Conservation (phyloP, 768 basidiomycete genomes). For the Phanerodontia chrysosporium region DNA sequence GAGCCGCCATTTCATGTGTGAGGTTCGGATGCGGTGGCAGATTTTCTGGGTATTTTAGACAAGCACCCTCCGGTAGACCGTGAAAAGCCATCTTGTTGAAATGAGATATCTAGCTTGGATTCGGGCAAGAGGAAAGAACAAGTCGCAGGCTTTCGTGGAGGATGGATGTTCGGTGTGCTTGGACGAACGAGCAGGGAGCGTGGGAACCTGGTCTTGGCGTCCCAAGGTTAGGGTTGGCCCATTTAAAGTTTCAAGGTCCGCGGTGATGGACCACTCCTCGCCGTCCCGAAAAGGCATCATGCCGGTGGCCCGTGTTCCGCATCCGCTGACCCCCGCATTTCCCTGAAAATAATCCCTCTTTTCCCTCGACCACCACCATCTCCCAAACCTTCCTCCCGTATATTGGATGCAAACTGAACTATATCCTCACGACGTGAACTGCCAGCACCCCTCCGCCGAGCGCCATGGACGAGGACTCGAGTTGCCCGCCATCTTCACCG, state of each 20-base stretch:
- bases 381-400: background rate
- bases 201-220: background rate
- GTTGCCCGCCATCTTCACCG: slow-evolving; percentile 11
- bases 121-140: background rate
- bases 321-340: background rate
- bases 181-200: background rate
- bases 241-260: background rate
- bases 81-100: background rate
- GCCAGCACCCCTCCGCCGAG: background rate
- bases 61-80: slow-evolving; percentile 19
- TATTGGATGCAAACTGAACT: background rate
- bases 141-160: background rate
- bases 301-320: slow-evolving; percentile 1
- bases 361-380: background rate
- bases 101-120: no score
- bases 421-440: background rate
- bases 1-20: slow-evolving; percentile 51
- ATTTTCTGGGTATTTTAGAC: slow-evolving; percentile 68
- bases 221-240: background rate
- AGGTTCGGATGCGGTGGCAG: slow-evolving; percentile 54
- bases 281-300: background rate
- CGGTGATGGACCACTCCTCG: background rate
- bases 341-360: background rate
- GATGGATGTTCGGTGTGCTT: no score
- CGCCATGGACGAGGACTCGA: background rate